These are phyloP conservation scores for Bacidia gigantensis DNA, from an alignment of 495 filamentous ascomycete species.

Conservation along the genomic window DNA sequence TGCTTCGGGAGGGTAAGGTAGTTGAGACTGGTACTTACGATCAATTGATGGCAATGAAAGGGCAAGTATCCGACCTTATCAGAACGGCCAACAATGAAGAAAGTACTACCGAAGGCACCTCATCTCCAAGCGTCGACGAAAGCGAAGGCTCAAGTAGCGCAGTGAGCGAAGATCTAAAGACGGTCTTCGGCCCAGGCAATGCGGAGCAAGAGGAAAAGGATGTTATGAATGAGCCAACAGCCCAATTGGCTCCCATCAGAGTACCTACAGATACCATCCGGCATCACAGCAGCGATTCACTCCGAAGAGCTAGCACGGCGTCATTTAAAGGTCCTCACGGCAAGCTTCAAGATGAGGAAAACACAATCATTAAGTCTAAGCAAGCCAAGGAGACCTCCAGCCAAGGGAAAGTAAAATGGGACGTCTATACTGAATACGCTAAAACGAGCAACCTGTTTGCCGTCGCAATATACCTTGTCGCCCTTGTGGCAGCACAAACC, in stretches of 20 bases:
- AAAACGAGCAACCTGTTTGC: conserved; percentile 83
- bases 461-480: conserved; percentile 65
- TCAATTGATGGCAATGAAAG: conserved; percentile 86
- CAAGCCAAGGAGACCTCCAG: conserved; percentile 77
- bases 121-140: conserved; percentile 39
- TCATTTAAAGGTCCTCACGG: conserved; percentile 78
- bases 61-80: conserved; percentile 74
- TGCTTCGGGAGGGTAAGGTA: conserved; percentile 72
- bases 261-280: conserved; percentile 34
- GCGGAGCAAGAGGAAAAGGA: conserved; percentile 46
- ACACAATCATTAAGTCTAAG: conserved; percentile 52
- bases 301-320: conserved; percentile 81
- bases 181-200: conserved; percentile 31
- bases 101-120: conserved; percentile 38
- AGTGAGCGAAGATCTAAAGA: conserved; percentile 38
- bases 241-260: conserved; percentile 59
- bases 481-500: conserved; percentile 66
- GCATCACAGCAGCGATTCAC: conserved; percentile 54
- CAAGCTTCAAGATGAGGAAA: conserved; percentile 74
- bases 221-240: conserved; percentile 54
- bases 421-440: conserved; percentile 76
- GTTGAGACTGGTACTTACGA: conserved; percentile 80
- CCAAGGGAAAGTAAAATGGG: conserved; percentile 96
- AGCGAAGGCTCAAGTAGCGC: conserved; percentile 34
- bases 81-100: conserved; percentile 59